Percentiles rank a stretch among this genome's conserved stretches.
Conservation (phyloP, 805 yeast genomes). For the Kodamaea kakaduensis region DNA sequence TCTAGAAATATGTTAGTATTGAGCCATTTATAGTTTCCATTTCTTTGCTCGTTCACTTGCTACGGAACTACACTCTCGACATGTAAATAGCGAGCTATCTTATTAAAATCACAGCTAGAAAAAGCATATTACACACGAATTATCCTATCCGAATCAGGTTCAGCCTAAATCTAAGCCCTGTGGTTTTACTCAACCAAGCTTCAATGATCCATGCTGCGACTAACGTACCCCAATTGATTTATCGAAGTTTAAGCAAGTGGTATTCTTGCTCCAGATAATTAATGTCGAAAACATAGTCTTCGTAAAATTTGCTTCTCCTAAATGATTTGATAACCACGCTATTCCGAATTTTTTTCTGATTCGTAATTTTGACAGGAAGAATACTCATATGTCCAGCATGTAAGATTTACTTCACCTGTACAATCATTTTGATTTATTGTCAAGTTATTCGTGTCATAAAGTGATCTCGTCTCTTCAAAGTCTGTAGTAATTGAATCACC, state of each 20-base stretch:
- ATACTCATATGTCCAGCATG: slow-evolving; percentile 5
- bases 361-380: slow-evolving; percentile 5
- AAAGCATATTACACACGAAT: slow-evolving; percentile 7
- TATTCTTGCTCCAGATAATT: slow-evolving; percentile 3
- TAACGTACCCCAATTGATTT: too few species aligned
- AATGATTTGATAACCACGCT: slow-evolving; percentile 7
- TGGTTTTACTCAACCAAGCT: too few species aligned
- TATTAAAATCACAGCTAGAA: slow-evolving; percentile 12
- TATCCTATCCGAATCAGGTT: slow-evolving; percentile 1
- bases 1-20: slow-evolving; percentile 52
- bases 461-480: slow-evolving; percentile 5
- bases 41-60: slow-evolving; percentile 4
- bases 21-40: slow-evolving; percentile 7
- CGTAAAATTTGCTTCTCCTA: slow-evolving; percentile 7
- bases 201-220: too few species aligned
- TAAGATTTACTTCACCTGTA: slow-evolving; percentile 3
- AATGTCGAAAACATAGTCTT: slow-evolving; percentile 4
- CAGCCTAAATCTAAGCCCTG: too few species aligned
- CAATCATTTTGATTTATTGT: slow-evolving; percentile 3
- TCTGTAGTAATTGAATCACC: slow-evolving; percentile 4
- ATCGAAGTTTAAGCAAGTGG: neutral
- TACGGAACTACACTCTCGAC: slow-evolving; percentile 10
- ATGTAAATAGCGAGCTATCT: slow-evolving; percentile 5
- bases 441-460: slow-evolving; percentile 7
- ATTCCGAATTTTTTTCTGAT: slow-evolving; percentile 5